Conservation (phyloP, 1,284 basidiomycete genomes). For the Agroathelia rolfsii region DNA sequence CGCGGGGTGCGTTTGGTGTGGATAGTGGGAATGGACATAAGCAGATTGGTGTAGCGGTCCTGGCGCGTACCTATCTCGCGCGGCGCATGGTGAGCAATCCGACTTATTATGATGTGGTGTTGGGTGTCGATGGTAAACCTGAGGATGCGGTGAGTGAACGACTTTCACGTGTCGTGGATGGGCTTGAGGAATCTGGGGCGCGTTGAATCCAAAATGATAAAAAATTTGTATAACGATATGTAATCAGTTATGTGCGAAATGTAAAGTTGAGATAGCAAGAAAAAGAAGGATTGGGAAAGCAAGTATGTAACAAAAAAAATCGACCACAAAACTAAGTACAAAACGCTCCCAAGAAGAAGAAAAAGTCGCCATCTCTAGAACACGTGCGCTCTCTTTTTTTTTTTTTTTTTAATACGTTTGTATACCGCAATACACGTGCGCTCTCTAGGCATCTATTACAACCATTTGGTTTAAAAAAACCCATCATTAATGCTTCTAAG, state of each 20-base stretch:
- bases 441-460: constrained; percentile 1
- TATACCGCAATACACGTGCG: too few species aligned
- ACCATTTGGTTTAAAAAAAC: background rate
- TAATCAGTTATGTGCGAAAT: too few species aligned
- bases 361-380: too few species aligned
- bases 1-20: constrained; percentile 29
- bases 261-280: too few species aligned
- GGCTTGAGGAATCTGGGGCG: constrained; percentile 28
- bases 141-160: constrained; percentile 35
- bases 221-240: too few species aligned
- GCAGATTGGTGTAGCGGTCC: constrained; percentile 65
- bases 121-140: too few species aligned
- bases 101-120: constrained; percentile 76
- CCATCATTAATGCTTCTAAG: constrained; percentile 10
- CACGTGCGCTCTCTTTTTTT: too few species aligned
- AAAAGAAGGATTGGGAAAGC: constrained; percentile 11
- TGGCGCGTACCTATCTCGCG: constrained; percentile 79
- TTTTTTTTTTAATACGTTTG: too few species aligned
- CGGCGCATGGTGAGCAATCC: constrained; percentile 74
- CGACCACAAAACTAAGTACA: background rate
- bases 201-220: too few species aligned
- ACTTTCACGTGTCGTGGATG: constrained; percentile 68
- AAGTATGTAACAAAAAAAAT: constrained; percentile 1
- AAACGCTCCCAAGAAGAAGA: too few species aligned
- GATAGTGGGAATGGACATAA: too few species aligned